These are phyloP conservation scores for Sordariomycetes sp. DNA, from an alignment of 2,329 filamentous ascomycete genomes.

Conservation along the genomic window DNA sequence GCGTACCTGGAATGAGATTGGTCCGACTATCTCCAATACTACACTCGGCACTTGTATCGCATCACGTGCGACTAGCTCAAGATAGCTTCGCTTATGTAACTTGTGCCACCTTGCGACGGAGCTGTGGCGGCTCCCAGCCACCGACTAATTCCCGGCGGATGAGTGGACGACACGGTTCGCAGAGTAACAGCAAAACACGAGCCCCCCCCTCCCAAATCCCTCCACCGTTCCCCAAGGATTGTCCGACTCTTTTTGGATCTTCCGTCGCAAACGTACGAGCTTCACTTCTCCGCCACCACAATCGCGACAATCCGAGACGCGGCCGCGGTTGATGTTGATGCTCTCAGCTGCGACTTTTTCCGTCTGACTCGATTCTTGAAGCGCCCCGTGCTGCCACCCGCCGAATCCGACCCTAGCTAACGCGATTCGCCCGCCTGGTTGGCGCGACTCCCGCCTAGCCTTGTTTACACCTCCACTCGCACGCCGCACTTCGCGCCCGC, in stretches of 20 bases:
- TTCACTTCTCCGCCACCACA: not conserved
- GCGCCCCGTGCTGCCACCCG: not conserved
- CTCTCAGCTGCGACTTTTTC: not conserved
- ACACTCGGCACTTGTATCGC: too few species aligned
- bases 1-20: not conserved
- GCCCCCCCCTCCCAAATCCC: constrained; percentile 5
- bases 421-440: constrained; percentile 1
- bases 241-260: constrained; percentile 1
- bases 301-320: not conserved
- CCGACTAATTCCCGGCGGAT: constrained; percentile 2
- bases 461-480: constrained; percentile 5
- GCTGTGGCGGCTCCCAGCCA: constrained; percentile 6
- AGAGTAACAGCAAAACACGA: constrained; percentile 4
- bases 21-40: not conserved
- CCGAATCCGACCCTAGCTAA: not conserved
- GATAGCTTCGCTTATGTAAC: not conserved
- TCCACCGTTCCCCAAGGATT: constrained; percentile 3
- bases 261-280: constrained; percentile 1
- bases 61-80: not conserved
- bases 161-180: constrained; percentile 1
- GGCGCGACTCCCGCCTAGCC: constrained; percentile 1
- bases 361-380: not conserved
- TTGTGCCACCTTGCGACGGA: constrained; percentile 1
- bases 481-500: not conserved
- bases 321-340: not conserved